Conservation (phyloP, 805 yeast genomes). For the Zygotorulaspora chibaensis region DNA sequence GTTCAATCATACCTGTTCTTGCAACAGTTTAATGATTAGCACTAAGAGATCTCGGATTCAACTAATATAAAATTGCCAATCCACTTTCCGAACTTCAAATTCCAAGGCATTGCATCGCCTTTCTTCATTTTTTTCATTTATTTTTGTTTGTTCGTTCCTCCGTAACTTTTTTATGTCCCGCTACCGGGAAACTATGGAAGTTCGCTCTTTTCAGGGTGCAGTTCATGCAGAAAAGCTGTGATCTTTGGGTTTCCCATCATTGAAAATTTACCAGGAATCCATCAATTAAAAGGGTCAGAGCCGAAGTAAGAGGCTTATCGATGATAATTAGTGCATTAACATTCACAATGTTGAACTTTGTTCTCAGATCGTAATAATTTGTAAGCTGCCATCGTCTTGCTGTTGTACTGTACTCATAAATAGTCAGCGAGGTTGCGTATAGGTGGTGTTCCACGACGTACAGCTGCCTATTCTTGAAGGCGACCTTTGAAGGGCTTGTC, state of each 20-base stretch:
- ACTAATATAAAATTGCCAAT: no score
- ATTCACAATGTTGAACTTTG: conserved; percentile 19
- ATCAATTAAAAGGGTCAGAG: neutral
- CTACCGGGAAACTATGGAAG: conserved; percentile 4
- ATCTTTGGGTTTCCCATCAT: conserved; percentile 1
- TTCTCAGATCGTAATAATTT: conserved; percentile 21
- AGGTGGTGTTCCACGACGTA: conserved; percentile 17
- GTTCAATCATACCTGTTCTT: neutral
- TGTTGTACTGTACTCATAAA: conserved; percentile 12
- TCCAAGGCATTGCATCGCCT: neutral
- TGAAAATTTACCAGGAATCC: neutral
- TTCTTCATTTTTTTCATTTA: conserved; percentile 2
- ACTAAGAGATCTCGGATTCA: no score
- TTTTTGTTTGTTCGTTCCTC: conserved; percentile 4
- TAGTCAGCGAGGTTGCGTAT: conserved; percentile 21
- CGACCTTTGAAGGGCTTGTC: conserved; percentile 3
- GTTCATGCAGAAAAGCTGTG: conserved; percentile 4
- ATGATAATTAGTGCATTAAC: conserved; percentile 4
- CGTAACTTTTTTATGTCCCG: neutral
- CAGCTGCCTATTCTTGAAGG: conserved; percentile 7
- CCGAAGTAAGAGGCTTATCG: neutral
- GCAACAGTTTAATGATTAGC: no score
- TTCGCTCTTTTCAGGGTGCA: conserved; percentile 17
- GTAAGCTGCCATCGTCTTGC: conserved; percentile 17
- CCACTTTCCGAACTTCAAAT: neutral